Conservation (phyloP, 371 early-diverging fungal genomes). For the Apophysomyces trapeziformis region DNA sequence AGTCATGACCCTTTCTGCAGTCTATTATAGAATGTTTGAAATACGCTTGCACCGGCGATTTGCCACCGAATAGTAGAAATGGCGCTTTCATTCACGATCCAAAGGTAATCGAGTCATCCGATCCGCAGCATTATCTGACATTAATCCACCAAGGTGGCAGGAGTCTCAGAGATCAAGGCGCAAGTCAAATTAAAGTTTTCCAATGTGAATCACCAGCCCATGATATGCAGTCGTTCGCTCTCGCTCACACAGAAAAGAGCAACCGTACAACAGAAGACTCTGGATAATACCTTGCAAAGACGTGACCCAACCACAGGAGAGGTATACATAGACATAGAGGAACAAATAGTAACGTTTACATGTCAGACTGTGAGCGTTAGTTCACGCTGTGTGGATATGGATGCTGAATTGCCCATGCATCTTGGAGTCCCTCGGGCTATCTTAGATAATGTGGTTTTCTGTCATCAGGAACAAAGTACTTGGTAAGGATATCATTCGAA, state of each 20-base stretch:
- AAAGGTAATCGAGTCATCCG: conserved; percentile 60
- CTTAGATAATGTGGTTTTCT: conserved; percentile 99
- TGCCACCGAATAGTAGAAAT: conserved; percentile 95
- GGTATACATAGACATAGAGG: conserved; percentile 29
- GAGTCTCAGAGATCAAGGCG: conserved; percentile 89
- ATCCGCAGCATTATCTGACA: background rate
- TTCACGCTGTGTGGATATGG: conserved; percentile 86
- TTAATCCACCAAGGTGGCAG: conserved; percentile 68
- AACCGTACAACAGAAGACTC: conserved; percentile 74
- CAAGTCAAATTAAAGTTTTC: conserved; percentile 92
- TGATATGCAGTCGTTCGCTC: conserved; percentile 85
- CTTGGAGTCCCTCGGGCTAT: conserved; percentile 94
- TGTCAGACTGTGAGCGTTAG: conserved; percentile 71
- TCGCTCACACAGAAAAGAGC: conserved; percentile 75
- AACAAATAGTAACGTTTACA: conserved; percentile 12
- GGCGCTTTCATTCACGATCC: conserved; percentile 98
- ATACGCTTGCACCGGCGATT: conserved; percentile 96
- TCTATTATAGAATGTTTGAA: conserved; percentile 99
- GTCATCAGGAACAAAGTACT: conserved; percentile 99
- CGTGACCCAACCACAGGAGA: conserved; percentile 66
- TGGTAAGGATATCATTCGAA: conserved; percentile 65
- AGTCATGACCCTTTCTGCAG: conserved; percentile 28
- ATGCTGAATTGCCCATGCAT: conserved; percentile 83
- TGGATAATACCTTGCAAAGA: conserved; percentile 81
- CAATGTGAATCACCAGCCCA: conserved; percentile 73